Conservation (phyloP, 768 basidiomycete genomes). For the Collybia sordida region DNA sequence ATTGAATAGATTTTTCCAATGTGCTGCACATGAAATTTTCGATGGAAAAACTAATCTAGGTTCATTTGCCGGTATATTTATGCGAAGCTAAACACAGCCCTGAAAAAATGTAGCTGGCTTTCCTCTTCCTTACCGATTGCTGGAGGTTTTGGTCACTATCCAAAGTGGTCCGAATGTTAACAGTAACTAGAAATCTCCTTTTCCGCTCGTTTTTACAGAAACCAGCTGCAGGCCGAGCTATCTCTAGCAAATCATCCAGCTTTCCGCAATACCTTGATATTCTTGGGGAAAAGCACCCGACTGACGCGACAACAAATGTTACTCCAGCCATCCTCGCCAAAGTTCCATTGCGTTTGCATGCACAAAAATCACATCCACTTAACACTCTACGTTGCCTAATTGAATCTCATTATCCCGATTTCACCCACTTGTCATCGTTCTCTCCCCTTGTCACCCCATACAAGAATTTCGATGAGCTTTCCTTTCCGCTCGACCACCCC, state of each 20-base stretch:
- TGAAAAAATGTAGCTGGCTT: no score
- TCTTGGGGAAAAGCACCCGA: constrained; percentile 64
- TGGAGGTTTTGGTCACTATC: no score
- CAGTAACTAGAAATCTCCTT: constrained; percentile 8
- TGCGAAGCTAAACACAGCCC: no score
- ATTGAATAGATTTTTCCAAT: constrained; percentile 6
- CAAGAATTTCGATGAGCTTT: constrained; percentile 96
- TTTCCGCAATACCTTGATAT: constrained; percentile 41
- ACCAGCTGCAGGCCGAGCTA: constrained; percentile 2
- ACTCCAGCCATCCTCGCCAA: constrained; percentile 85
- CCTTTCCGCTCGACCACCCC: constrained; percentile 91
- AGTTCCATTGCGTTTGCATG: constrained; percentile 73
- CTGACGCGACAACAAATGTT: constrained; percentile 83
- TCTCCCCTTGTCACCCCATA: constrained; percentile 88
- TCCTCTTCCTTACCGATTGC: no score
- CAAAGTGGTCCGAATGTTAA: constrained; percentile 10
- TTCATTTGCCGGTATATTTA: no score
- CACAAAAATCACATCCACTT: constrained; percentile 78
- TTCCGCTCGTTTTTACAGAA: constrained; percentile 5
- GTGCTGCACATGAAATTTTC: not conserved
- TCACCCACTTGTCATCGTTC: constrained; percentile 70
- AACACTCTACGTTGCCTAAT: constrained; percentile 81
- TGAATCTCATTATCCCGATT: constrained; percentile 80
- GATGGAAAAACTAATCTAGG: no score
- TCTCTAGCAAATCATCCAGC: constrained; percentile 11